These are phyloP conservation scores for Diospyros kaki DNA, from an alignment of 148 eudicot genomes.

Conservation along the genomic window DNA sequence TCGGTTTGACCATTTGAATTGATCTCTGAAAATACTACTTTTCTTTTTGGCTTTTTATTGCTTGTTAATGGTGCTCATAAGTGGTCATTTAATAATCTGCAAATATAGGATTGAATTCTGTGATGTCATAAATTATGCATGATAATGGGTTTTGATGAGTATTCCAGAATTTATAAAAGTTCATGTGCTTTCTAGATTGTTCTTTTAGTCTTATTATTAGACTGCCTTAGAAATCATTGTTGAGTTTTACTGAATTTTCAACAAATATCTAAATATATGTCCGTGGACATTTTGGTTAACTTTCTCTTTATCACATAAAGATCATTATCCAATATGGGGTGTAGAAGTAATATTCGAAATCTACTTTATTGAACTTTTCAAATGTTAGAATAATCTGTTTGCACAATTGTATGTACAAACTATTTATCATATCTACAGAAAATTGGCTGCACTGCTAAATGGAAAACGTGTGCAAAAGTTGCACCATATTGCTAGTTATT, in stretches of 20 bases:
- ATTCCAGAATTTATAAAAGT: not conserved
- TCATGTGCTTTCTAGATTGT: not conserved
- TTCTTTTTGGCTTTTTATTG: not conserved
- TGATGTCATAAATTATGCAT: not conserved
- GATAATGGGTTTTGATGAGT: not conserved
- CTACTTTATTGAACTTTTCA: not conserved
- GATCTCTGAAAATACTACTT: not conserved
- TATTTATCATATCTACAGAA: not conserved
- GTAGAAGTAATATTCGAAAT: not conserved
- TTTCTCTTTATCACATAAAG: too few species aligned
- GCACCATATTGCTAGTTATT: constrained; percentile 4
- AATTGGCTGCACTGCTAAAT: not conserved
- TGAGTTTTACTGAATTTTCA: too few species aligned
- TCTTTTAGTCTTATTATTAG: too few species aligned
- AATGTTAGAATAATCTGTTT: not conserved
- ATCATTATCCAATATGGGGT: too few species aligned
- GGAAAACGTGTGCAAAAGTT: not conserved
- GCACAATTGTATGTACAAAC: not conserved
- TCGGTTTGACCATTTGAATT: not conserved
- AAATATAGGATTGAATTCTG: not conserved
- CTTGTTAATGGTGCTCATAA: not conserved
- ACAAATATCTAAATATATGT: too few species aligned
- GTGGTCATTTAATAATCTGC: not conserved
- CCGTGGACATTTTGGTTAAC: too few species aligned
- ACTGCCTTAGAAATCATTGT: too few species aligned